Percentiles rank a stretch among this genome's conserved stretches.
Evolutionary conservation across 2,329 filamentous ascomycete species (phyloP).

Genomic region (Pseudogymnoascus sp.): DNA sequence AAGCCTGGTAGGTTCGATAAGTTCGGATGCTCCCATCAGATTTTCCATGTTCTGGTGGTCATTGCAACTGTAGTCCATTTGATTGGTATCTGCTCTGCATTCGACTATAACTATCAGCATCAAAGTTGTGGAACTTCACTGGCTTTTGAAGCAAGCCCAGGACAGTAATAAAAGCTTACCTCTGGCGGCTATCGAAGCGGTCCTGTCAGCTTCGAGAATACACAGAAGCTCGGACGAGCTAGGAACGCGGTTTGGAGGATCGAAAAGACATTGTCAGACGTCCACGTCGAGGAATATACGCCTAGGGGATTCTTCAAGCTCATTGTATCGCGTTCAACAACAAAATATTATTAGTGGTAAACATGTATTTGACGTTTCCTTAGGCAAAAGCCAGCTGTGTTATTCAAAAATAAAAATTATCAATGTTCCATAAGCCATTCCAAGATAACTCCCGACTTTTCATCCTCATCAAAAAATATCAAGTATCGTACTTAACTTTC

Average conservation of each 20-base stretch:
- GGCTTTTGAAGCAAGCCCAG: background rate
- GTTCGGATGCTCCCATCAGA: slow-evolving; percentile 19
- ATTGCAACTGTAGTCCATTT: slow-evolving; percentile 16
- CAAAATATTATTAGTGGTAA: too few relatives aligned
- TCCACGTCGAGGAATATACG: too few relatives aligned
- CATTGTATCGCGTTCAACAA: too few relatives aligned
- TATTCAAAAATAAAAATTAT: background rate
- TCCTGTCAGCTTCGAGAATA: background rate
- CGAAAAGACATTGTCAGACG: background rate
- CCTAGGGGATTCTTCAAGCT: too few relatives aligned
- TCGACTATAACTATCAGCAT: slow-evolving; percentile 14
- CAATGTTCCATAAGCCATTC: background rate
- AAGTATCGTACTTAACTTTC: too few relatives aligned
- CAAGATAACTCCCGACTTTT: too few relatives aligned
- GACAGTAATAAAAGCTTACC: background rate
- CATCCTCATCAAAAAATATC: too few relatives aligned
- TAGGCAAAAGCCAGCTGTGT: background rate
- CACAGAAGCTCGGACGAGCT: background rate
- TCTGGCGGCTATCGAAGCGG: background rate
- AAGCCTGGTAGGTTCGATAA: slow-evolving; percentile 21
- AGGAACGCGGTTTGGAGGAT: background rate
- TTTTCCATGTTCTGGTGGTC: slow-evolving; percentile 22
- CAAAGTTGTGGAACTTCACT: background rate
- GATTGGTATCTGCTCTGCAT: slow-evolving; percentile 14
- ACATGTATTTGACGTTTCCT: background rate